phyloP scores from a whole-genome alignment of 768 basidiomycete genomes.

The Terana coerulea region DNA sequence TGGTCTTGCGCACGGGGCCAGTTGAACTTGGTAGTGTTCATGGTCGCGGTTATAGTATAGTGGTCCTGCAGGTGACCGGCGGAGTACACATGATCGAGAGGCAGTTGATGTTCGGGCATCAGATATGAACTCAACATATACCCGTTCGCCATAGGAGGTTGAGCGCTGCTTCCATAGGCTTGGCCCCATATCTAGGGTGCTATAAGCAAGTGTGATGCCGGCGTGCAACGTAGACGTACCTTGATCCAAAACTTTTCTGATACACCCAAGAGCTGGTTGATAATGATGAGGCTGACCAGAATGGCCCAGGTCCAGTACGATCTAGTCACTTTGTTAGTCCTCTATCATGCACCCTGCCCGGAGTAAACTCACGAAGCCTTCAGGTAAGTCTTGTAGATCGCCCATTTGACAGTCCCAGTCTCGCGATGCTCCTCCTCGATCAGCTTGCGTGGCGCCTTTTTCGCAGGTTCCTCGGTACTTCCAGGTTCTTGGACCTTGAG shows the following conservation, averaged over 20 bases:
- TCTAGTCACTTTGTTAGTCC: conserved; percentile 27
- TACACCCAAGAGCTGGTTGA: conserved; percentile 48
- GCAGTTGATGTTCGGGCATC: conserved; percentile 23
- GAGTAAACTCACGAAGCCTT: conserved; percentile 55
- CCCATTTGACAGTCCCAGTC: conserved; percentile 79
- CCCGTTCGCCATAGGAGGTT: conserved; percentile 1
- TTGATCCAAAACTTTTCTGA: conserved; percentile 75
- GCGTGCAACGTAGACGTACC: conserved; percentile 33
- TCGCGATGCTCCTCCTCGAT: conserved; percentile 82
- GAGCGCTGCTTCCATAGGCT: conserved; percentile 39
- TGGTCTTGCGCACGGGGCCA: conserved; percentile 51
- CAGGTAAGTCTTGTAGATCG: conserved; percentile 58
- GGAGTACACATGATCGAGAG: conserved; percentile 20
- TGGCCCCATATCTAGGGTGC: conserved; percentile 60
- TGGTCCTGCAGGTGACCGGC: conserved; percentile 19
- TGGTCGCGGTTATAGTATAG: conserved; percentile 1
- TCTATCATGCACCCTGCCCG: neutral
- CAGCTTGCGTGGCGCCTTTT: conserved; percentile 68
- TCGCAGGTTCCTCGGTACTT: conserved; percentile 27
- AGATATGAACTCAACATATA: conserved; percentile 19
- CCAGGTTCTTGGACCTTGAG: conserved; percentile 29
- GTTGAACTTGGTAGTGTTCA: neutral
- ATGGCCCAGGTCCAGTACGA: conserved; percentile 69
- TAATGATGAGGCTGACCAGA: conserved; percentile 43
- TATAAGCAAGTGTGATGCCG: too few relatives aligned